Conservation (phyloP, 139 green algal genomes). For the Coccomyxa sp. region DNA sequence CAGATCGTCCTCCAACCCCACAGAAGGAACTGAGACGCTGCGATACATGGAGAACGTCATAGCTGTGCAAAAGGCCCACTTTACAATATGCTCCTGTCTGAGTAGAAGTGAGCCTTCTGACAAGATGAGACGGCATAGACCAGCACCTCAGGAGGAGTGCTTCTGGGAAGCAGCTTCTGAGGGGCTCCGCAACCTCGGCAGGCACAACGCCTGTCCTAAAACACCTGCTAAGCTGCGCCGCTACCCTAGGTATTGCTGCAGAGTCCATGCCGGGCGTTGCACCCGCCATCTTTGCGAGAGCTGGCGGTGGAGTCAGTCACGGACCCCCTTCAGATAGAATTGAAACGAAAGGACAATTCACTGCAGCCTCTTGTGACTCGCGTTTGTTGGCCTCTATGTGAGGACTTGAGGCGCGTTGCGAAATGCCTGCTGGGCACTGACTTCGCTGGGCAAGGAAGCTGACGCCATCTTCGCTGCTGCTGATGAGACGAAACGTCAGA, state of each 20-base stretch:
- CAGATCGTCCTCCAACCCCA: not conserved
- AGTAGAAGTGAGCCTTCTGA: not conserved
- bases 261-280: not conserved
- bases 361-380: not conserved
- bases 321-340: not conserved
- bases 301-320: not conserved
- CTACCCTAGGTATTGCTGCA: not conserved
- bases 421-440: not conserved
- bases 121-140: not conserved
- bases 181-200: not conserved
- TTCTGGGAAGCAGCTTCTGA: not conserved
- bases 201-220: not conserved
- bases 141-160: not conserved
- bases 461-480: no score
- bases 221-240: not conserved
- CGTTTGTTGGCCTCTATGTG: not conserved
- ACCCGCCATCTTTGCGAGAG: no score
- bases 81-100: not conserved
- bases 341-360: not conserved
- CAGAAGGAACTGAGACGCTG: not conserved
- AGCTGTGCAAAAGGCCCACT: not conserved
- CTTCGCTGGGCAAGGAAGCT: no score
- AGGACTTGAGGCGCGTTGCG: not conserved
- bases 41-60: not conserved
- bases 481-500: no score